phyloP scores from a whole-genome alignment of 306 rosid species.

The Phaseolus lunatus region DNA sequence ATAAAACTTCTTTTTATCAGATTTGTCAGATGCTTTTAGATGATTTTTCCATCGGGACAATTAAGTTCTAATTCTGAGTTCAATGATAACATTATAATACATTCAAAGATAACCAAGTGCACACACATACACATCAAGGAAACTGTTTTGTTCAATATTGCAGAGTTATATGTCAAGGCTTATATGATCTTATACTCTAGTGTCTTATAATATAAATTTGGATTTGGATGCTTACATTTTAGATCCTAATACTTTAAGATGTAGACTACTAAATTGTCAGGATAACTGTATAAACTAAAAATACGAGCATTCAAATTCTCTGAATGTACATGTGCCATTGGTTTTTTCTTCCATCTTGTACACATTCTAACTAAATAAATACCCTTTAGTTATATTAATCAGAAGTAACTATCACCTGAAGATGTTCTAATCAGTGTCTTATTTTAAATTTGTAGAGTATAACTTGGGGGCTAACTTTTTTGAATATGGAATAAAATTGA shows the following conservation, averaged over 20 bases:
- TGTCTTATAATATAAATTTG: background rate
- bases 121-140: background rate
- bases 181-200: background rate
- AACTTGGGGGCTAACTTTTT: slow-evolving; percentile 3
- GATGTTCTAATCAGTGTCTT: background rate
- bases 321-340: background rate
- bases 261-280: background rate
- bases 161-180: slow-evolving; percentile 4
- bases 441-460: background rate
- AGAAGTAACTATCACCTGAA: slow-evolving; percentile 15
- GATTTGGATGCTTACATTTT: background rate
- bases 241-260: background rate
- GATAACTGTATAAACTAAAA: slow-evolving; percentile 6
- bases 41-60: slow-evolving; percentile 15
- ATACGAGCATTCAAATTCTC: background rate
- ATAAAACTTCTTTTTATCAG: background rate
- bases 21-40: slow-evolving; percentile 18
- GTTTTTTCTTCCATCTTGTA: background rate
- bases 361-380: background rate
- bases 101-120: background rate
- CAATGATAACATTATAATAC: background rate
- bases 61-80: slow-evolving; percentile 18
- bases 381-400: slow-evolving; percentile 3
- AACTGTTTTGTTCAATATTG: background rate
- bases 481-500: background rate